These are phyloP conservation scores for Bjerkandera adusta DNA, from an alignment of 1,284 basidiomycete species.

Conservation along the genomic window DNA sequence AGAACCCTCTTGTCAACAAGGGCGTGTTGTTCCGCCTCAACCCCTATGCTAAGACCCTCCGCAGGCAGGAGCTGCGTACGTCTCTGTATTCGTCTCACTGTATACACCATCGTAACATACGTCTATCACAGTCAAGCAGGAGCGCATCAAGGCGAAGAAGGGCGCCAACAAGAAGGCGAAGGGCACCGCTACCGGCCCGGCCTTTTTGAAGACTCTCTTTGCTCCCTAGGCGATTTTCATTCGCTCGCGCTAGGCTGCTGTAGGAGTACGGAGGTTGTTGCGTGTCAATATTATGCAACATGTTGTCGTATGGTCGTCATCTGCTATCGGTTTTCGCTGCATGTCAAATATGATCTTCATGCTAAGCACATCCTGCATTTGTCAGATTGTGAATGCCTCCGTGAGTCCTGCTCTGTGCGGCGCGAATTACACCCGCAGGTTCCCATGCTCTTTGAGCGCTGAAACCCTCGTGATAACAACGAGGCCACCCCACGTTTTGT, in stretches of 20 bases:
- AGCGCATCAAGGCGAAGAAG: slow-evolving; percentile 67
- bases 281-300: slow-evolving; percentile 21
- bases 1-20: slow-evolving; percentile 98
- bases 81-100: slow-evolving; percentile 24
- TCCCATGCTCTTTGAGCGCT: no score
- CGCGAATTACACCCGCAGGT: not conserved
- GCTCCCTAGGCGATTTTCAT: slow-evolving; percentile 62
- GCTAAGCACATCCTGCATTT: slow-evolving; percentile 8
- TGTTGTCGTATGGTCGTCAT: slow-evolving; percentile 23
- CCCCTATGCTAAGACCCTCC: slow-evolving; percentile 96
- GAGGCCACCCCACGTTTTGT: not conserved
- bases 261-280: slow-evolving; percentile 13
- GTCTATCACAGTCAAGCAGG: slow-evolving; percentile 67
- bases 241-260: slow-evolving; percentile 11
- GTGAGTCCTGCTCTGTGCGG: not conserved
- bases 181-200: slow-evolving; percentile 71
- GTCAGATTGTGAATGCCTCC: not conserved
- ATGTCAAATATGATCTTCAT: slow-evolving; percentile 26
- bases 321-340: slow-evolving; percentile 13
- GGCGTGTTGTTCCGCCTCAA: slow-evolving; percentile 97
- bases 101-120: slow-evolving; percentile 2
- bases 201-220: slow-evolving; percentile 85
- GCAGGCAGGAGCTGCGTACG: slow-evolving; percentile 84
- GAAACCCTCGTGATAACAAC: no score
- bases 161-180: slow-evolving; percentile 58